Conservation (phyloP, 805 yeast genomes). For the Candida boleticola region DNA sequence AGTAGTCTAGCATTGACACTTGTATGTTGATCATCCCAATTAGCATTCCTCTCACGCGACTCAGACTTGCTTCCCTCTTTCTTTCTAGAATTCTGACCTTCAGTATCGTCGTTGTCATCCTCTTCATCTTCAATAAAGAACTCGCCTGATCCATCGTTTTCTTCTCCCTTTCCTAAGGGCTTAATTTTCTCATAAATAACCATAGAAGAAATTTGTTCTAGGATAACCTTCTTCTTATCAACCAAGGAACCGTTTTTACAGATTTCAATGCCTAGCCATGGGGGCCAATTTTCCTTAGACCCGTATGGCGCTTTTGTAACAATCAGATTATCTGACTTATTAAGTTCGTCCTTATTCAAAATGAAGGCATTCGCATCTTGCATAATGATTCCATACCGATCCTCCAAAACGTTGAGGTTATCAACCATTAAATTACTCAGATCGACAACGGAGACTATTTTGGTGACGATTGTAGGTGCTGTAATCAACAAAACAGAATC, state of each 20-base stretch:
- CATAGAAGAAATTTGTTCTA: conserved; percentile 63
- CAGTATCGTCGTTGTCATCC: background rate
- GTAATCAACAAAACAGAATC: conserved; percentile 67
- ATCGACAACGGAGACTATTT: conserved; percentile 63
- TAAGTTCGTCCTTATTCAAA: conserved; percentile 48
- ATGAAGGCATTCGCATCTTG: conserved; percentile 72
- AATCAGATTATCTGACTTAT: conserved; percentile 33
- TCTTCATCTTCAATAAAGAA: too few relatives aligned
- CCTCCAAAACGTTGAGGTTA: conserved; percentile 47
- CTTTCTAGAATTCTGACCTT: background rate
- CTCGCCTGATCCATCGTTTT: conserved; percentile 16
- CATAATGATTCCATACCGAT: conserved; percentile 66
- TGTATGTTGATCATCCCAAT: background rate
- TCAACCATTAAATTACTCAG: conserved; percentile 28
- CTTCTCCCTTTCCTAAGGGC: conserved; percentile 22
- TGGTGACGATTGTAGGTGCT: conserved; percentile 68
- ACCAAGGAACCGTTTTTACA: conserved; percentile 45
- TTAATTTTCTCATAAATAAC: conserved; percentile 51
- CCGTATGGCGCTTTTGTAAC: conserved; percentile 59
- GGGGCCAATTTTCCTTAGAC: conserved; percentile 72
- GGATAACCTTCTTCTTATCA: conserved; percentile 47
- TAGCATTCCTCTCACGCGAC: background rate
- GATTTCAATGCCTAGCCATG: conserved; percentile 78
- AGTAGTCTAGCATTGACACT: conserved; percentile 38
- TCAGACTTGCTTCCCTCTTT: background rate